Evolutionary conservation across 306 rosid species (phyloP).

Genomic region (Cicer bijugum): DNA sequence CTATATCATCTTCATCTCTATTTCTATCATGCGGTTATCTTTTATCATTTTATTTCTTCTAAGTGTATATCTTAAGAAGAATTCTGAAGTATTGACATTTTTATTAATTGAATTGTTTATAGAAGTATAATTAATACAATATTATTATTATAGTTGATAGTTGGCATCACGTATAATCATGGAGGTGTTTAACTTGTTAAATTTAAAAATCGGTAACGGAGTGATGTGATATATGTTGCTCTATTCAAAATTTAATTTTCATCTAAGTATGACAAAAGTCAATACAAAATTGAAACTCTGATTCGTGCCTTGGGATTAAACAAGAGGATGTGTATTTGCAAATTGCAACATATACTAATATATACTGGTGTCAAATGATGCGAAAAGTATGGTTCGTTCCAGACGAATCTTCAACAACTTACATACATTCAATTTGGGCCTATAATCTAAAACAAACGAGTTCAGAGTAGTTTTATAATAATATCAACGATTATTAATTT

Average conservation of each 20-base stretch:
- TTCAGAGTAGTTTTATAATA: background rate
- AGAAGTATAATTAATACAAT: too few species aligned
- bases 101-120: too few species aligned
- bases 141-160: background rate
- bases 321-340: too few species aligned
- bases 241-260: background rate
- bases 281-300: background rate
- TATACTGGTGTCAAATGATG: too few species aligned
- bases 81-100: too few species aligned
- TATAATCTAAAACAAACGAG: background rate
- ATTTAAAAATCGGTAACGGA: background rate
- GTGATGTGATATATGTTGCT: slow-evolving; percentile 30
- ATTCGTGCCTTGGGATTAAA: background rate
- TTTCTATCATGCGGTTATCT: too few species aligned
- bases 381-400: too few species aligned
- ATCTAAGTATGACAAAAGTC: background rate
- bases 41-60: too few species aligned
- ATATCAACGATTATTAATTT: too few species aligned
- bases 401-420: background rate
- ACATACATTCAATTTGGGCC: background rate
- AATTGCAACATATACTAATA: too few species aligned
- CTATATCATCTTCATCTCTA: too few species aligned
- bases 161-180: slow-evolving; percentile 33
- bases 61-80: too few species aligned
- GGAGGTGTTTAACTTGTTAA: background rate